Percentiles rank a stretch among this genome's conserved stretches.
Conservation (phyloP, 139 green algal genomes). For the Edaphochlamys debaryana region DNA sequence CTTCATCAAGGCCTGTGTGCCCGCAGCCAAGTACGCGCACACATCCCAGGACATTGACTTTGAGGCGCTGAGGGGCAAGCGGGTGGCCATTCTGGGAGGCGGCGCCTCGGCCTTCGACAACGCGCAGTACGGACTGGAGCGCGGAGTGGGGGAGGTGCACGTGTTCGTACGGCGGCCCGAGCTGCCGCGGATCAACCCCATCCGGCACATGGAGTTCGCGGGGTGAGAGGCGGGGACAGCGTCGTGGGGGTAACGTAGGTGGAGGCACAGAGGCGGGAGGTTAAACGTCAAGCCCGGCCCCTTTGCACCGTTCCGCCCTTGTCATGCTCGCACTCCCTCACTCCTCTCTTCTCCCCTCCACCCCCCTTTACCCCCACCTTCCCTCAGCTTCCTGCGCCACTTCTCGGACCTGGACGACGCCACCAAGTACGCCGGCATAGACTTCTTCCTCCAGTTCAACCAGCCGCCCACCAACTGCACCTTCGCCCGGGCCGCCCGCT, state of each 20-base stretch:
- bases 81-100: conserved; percentile 54
- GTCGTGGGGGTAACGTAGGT: too few species aligned
- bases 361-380: background rate
- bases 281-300: too few species aligned
- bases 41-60: conserved; percentile 53
- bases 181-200: conserved; percentile 61
- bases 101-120: conserved; percentile 58
- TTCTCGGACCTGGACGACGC: conserved; percentile 58
- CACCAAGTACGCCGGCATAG: conserved; percentile 59
- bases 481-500: conserved; percentile 48
- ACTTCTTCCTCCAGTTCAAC: conserved; percentile 57
- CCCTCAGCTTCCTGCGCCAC: conserved; percentile 52
- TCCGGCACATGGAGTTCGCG: conserved; percentile 48
- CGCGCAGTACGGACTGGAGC: conserved; percentile 54
- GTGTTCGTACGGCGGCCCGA: conserved; percentile 56
- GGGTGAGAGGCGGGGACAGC: conserved; percentile 5
- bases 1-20: conserved; percentile 38
- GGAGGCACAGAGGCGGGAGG: too few species aligned
- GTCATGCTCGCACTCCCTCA: too few species aligned
- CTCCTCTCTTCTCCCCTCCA: background rate
- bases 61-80: conserved; percentile 41
- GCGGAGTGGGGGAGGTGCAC: conserved; percentile 47
- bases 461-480: conserved; percentile 61
- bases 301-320: too few species aligned
- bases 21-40: conserved; percentile 43